phyloP scores from a whole-genome alignment of 192 early-diverging fungal species.

The Kappamyces sp. region DNA sequence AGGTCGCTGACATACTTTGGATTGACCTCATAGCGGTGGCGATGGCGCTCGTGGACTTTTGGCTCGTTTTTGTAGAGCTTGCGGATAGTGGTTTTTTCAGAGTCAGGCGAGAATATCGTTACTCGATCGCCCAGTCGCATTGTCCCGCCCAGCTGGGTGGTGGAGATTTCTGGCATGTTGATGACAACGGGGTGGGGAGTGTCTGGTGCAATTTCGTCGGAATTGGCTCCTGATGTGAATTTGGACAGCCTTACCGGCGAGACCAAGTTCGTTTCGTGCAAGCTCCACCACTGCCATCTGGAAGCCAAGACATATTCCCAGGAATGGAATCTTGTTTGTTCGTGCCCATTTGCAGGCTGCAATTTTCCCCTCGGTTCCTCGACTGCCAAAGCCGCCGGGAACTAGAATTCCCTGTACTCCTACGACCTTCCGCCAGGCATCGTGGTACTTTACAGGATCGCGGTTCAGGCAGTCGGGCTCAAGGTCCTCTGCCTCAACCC shows the following conservation, averaged over 20 bases:
- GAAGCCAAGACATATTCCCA: conserved; percentile 96
- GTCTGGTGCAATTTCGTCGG: conserved; percentile 72
- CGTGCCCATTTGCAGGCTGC: conserved; percentile 93
- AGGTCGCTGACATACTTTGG: conserved; percentile 69
- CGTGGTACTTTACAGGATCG: conserved; percentile 91
- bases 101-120: conserved; percentile 57
- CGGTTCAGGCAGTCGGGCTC: conserved; percentile 65
- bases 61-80: conserved; percentile 49
- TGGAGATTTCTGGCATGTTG: conserved; percentile 97
- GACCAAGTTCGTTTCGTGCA: conserved; percentile 84
- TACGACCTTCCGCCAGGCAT: conserved; percentile 89
- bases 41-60: conserved; percentile 81
- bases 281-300: conserved; percentile 98
- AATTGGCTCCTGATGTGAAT: conserved; percentile 57
- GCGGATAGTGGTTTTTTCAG: conserved; percentile 61
- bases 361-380: conserved; percentile 96
- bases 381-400: conserved; percentile 94
- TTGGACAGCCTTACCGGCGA: conserved; percentile 29
- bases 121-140: conserved; percentile 89
- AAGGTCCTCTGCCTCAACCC: conserved; percentile 94
- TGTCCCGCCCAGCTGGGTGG: conserved; percentile 88
- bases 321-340: conserved; percentile 94
- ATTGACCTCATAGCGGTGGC: conserved; percentile 98
- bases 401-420: conserved; percentile 89
- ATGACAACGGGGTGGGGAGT: conserved; percentile 74